Percentiles rank a stretch among this genome's conserved stretches.
These are phyloP conservation scores for Ophiobolus disseminans DNA, from an alignment of 2,329 filamentous ascomycete species.

Conservation along the genomic window DNA sequence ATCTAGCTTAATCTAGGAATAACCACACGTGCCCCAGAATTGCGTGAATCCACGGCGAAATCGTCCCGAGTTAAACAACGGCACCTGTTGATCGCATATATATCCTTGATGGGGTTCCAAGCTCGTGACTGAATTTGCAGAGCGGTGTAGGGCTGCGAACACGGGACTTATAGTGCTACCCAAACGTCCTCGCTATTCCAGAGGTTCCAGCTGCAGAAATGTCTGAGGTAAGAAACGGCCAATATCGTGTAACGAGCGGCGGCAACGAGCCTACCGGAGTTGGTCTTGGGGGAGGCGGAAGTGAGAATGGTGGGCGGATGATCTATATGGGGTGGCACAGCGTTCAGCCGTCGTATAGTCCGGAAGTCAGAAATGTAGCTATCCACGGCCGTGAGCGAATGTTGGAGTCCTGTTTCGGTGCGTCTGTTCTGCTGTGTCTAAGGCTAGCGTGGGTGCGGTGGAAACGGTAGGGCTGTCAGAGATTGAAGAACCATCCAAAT, in stretches of 20 bases:
- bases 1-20: conserved; percentile 19
- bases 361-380: background rate
- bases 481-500: background rate
- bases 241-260: conserved; percentile 10
- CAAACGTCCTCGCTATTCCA: conserved; percentile 2
- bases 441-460: conserved; percentile 7
- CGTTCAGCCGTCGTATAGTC: conserved; percentile 1
- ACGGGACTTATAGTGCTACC: conserved; percentile 17
- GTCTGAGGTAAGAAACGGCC: conserved; percentile 16
- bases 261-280: conserved; percentile 7
- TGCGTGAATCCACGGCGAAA: conserved; percentile 12
- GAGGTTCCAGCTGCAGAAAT: conserved; percentile 4
- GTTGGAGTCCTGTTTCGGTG: background rate
- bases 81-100: conserved; percentile 12
- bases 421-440: conserved; percentile 7
- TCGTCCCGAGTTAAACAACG: conserved; percentile 14
- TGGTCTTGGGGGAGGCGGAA: background rate
- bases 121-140: conserved; percentile 10
- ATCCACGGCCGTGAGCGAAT: background rate
- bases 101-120: conserved; percentile 9
- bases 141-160: conserved; percentile 16
- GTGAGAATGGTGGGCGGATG: conserved; percentile 6
- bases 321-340: conserved; percentile 9
- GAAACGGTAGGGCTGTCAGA: conserved; percentile 9
- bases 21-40: conserved; percentile 19